phyloP scores from a whole-genome alignment of 2,329 filamentous ascomycete genomes.

The Beauveria rudraprayagi region DNA sequence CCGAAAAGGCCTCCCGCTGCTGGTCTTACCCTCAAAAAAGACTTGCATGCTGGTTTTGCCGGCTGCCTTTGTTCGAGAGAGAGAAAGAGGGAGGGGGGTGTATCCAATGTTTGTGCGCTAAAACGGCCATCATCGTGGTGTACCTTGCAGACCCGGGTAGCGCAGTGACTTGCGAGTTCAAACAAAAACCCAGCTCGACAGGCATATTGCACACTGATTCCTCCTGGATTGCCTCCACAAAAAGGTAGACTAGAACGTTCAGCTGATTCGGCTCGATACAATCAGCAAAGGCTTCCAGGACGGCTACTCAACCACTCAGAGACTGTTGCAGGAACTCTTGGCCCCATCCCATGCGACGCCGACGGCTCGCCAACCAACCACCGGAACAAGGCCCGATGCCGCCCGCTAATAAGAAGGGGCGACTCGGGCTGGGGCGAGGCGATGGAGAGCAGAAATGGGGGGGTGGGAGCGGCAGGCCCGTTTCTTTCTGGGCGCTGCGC shows the following conservation, averaged over 20 bases:
- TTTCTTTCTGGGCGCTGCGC: background rate
- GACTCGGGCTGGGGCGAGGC: background rate
- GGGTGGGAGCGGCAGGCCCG: background rate
- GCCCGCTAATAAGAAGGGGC: background rate
- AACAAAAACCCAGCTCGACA: slow-evolving; percentile 6
- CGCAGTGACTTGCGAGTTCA: background rate
- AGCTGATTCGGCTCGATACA: slow-evolving; percentile 10
- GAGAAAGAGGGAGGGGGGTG: background rate
- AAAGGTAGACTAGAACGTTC: slow-evolving; percentile 6
- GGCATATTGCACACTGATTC: background rate
- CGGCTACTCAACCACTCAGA: background rate
- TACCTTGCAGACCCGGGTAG: slow-evolving; percentile 9
- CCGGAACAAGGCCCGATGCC: slow-evolving; percentile 11
- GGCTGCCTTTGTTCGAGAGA: background rate
- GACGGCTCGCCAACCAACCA: slow-evolving; percentile 12
- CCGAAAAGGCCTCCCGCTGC: background rate
- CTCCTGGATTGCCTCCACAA: slow-evolving; percentile 5
- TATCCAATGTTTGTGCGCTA: background rate
- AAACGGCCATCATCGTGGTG: background rate
- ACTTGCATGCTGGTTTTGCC: background rate
- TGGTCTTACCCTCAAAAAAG: background rate
- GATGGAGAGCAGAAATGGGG: background rate
- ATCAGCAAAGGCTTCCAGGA: slow-evolving; percentile 1
- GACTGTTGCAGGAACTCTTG: background rate
- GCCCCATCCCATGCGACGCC: slow-evolving; percentile 2